Base-by-base conservation (phyloP, 345 rosid species). In the Ailanthus altissimus region DNA sequence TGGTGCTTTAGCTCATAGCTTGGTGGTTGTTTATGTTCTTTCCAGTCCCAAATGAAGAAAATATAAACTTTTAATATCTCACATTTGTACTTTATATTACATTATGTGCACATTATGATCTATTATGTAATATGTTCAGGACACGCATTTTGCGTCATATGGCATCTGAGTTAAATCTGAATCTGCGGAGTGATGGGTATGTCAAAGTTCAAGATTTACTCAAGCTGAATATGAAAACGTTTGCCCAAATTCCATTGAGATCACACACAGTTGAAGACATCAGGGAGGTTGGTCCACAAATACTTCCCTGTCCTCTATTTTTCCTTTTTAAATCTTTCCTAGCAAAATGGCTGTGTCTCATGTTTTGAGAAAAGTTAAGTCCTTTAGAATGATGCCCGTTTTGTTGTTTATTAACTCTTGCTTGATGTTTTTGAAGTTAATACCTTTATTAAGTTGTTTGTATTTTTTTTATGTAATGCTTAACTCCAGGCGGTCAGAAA, bases 141-240 rank as follows among this genome's bases (percentile, higher is more conserved):
- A 92, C 99, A 26, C 79, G 91, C 5, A 81, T 93, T 70, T 85
- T 93, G 86, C 84, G 98, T 2, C 99, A 95, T 75, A 87, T 77
- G 93, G 93, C 97, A 77, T 79, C 82, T 62, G 97, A 95, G 76
- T 74, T 93, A 43, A 90, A 84, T 43, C 78, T 95, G 87, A 83
- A 88, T 83, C 89, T 93, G 89, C 75, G 89, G 36, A 85, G 80
- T 78, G 98, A 95, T 88, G 99, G 98, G 15, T 93, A 72, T 82
- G 93, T 92, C 77, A 92, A 84, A 83, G 97, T 90, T 79, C 82
- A 84, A 65, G 99, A 93, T 72, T 82, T 95, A 18, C 86, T 93
- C 50, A 81, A 82, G 81, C 86, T 95, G 62, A 86, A 92, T 70
- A 42, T 92, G 84, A 95, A 90, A 85, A 90, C 98, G 8, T 78